A percentile compares a stretch with the other conserved stretches of the same genome.
Conservation (phyloP, 352 stramenopile genomes). For the Blastocystis sp. region DNA sequence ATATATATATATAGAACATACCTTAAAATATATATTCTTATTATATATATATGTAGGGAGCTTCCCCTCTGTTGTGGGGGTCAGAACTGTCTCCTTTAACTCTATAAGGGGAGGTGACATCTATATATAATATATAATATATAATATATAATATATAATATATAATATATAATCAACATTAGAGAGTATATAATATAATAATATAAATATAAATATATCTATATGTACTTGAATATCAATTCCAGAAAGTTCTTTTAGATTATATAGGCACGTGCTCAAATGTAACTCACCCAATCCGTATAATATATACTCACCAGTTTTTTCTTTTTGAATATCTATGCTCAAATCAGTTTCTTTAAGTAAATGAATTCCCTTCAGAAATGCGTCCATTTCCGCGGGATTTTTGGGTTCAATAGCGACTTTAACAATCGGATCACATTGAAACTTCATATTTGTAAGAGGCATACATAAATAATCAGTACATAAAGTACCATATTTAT, state of each 20-base stretch:
- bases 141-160: slow-evolving; percentile 59
- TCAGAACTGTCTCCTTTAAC: background rate
- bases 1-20: too few species aligned
- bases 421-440: slow-evolving; percentile 63
- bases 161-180: slow-evolving; percentile 3
- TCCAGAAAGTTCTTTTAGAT: background rate
- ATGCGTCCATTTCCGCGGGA: slow-evolving; percentile 53
- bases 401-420: slow-evolving; percentile 62
- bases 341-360: slow-evolving; percentile 61
- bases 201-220: too few species aligned
- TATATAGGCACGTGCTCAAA: slow-evolving; percentile 68
- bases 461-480: background rate
- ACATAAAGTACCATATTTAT: slow-evolving; percentile 51
- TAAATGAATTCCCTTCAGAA: slow-evolving; percentile 56
- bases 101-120: background rate
- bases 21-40: too few species aligned
- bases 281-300: slow-evolving; percentile 67
- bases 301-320: slow-evolving; percentile 62
- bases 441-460: too few species aligned
- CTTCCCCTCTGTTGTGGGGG: too few species aligned
- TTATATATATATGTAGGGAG: too few species aligned
- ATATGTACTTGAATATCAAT: background rate
- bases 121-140: slow-evolving; percentile 50
- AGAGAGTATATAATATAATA: background rate
- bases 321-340: slow-evolving; percentile 47